These are phyloP conservation scores for Polymyxa betae DNA, from an alignment of 208 protist species.

Conservation along the genomic window DNA sequence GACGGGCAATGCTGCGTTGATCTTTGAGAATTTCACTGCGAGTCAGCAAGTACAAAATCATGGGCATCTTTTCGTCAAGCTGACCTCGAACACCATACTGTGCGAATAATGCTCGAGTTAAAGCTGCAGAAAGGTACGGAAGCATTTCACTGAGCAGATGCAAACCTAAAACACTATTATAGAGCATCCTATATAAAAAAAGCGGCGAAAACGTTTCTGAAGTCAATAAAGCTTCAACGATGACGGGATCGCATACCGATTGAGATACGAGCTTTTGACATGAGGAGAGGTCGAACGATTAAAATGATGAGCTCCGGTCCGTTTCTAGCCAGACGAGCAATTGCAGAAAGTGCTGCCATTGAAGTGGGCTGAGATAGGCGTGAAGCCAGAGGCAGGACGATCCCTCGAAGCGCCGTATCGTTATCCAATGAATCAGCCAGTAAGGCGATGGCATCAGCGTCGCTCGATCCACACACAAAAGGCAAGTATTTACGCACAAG, in stretches of 20 bases:
- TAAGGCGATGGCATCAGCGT: not conserved
- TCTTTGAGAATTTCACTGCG: not conserved
- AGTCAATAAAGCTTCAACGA: no score
- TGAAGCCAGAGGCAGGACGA: slow-evolving; percentile 18
- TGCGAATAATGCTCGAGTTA: not conserved
- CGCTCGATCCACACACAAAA: not conserved
- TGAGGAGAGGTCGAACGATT: not conserved
- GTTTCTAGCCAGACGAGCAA: not conserved
- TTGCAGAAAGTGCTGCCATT: not conserved
- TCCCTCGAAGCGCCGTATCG: not conserved
- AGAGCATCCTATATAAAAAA: no score
- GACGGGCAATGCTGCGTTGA: not conserved
- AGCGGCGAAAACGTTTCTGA: no score
- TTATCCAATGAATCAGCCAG: not conserved
- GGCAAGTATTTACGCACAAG: not conserved
- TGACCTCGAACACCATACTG: not conserved
- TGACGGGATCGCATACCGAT: not conserved
- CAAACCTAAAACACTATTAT: no score
- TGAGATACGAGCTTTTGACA: not conserved
- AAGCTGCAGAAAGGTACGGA: not conserved
- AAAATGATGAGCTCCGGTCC: slow-evolving; percentile 19
- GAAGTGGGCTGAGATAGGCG: not conserved
- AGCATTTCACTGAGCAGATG: not conserved
- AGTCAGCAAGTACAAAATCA: not conserved
- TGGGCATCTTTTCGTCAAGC: not conserved